Evolutionary conservation across 768 basidiomycete species (phyloP), one percentile per base, ranked within the genome.

Genomic region (Pleurotus eryngii): DNA sequence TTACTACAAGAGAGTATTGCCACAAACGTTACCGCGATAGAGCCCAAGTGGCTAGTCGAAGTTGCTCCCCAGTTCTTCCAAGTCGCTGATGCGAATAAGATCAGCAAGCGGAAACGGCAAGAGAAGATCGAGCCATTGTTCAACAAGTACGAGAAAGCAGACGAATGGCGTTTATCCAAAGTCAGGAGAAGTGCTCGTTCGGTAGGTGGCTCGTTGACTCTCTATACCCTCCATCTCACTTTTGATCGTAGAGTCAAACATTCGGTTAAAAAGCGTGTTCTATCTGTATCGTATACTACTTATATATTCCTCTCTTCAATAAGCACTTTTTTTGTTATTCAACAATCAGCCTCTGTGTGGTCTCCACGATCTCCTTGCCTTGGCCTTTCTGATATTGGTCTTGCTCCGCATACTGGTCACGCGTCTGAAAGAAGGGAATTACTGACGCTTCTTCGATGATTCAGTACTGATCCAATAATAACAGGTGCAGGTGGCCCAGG

Each of bases 61-160:
- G 95, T 96, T 20, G 97, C 96, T 5, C 96, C 97, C 1, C 94
- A 95, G 59, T 98, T 97, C 81, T 99, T 98, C 88, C 92, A 92
- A 72, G 94, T 99, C 45, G 95, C 96, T 2, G 97, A 98, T 71
- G 90, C 85, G 54, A 95, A 95, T 76, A 98, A 97, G 74, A 96
- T 98, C 75, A 95, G 92, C 68, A 96, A 95, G 72, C 83, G 94
- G 63, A 98, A 97, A 80, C 86, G 82, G 72, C 89, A 94, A 70
- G 95, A 96, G 78, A 97, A 95, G 83, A 97, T 97, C 62, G 93
- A 96, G 68, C 96, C 96, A 6, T 71, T 98, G 68, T 97, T 73
- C 77, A 97, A 98, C 80, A 94, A 96, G 70, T 94, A 90, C 72
- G 92, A 95, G 77, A 92, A 93, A 67, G 85, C 90, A 35, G 92